Conservation (phyloP, 495 filamentous ascomycete genomes). For the Tetracladium setigerum region DNA sequence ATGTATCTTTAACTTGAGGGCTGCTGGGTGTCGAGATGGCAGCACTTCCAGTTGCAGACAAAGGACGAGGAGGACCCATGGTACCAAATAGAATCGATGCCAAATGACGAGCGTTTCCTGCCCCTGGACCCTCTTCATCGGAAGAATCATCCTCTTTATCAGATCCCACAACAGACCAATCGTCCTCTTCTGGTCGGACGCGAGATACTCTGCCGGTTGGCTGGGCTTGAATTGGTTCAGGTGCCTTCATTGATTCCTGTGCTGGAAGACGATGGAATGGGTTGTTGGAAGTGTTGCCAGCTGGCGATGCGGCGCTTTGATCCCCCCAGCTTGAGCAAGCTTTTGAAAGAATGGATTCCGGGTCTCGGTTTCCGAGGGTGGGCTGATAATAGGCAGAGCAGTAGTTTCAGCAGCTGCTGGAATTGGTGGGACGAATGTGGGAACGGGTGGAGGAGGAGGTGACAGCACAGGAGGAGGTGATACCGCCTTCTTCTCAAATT, state of each 20-base stretch:
- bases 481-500: slow-evolving; percentile 42
- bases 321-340: slow-evolving; percentile 40
- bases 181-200: slow-evolving; percentile 67
- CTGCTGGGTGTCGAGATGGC: slow-evolving; percentile 37
- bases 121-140: slow-evolving; percentile 64
- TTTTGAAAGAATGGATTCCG: slow-evolving; percentile 72
- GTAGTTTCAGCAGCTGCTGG: slow-evolving; percentile 25
- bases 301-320: slow-evolving; percentile 22
- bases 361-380: slow-evolving; percentile 38
- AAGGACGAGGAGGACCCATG: slow-evolving; percentile 87
- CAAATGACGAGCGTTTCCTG: slow-evolving; percentile 79
- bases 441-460: slow-evolving; percentile 33
- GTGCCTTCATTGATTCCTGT: slow-evolving; percentile 23
- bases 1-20: slow-evolving; percentile 22
- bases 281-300: slow-evolving; percentile 61
- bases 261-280: slow-evolving; percentile 89
- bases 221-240: slow-evolving; percentile 15
- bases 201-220: slow-evolving; percentile 40
- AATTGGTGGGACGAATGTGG: slow-evolving; percentile 32
- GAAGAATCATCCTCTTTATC: slow-evolving; percentile 65
- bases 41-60: slow-evolving; percentile 74
- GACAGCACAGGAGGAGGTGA: slow-evolving; percentile 36
- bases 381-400: slow-evolving; percentile 12
- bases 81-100: slow-evolving; percentile 93
- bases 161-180: slow-evolving; percentile 79